Evolutionary conservation across 1,284 basidiomycete species (phyloP), one percentile per base, ranked within the genome.

Genomic region (Chalciporus sp.): DNA sequence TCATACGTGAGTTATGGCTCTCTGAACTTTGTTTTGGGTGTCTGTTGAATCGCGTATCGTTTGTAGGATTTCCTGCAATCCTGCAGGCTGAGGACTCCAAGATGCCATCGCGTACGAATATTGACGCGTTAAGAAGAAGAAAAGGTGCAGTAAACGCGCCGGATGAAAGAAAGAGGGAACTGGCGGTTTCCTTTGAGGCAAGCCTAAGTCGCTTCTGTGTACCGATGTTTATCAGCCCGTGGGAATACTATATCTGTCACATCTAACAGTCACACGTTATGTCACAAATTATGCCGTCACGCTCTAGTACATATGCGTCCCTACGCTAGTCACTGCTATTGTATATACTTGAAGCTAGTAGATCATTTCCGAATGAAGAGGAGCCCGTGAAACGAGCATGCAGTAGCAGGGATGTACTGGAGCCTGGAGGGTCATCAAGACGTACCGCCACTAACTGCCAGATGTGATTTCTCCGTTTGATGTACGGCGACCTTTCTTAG

Each of bases 41-140:
- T 88, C 82, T 41, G 88, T 92, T 11, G 91, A 93, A 67, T 92
- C 88, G 72, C 85, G 86, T 69, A 93, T 85, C n/a, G 91, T 93
- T 65, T 85, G 81, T 42, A 94, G 76, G 66, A 94, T 90, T 79
- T 94, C 90, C 71, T 88, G 83, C 68, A 94, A 78, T 65, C 88
- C 92, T 58, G 79, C 81, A 65, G 83, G 84, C 65, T 90, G 84
- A 60, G 92, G 92, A 58, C 76, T 76, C 92, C 92, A 94, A 66
- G 74, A 72, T 69, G 78, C 68, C 82, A 84, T 83, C 68, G 69
- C 72, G 63, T 59, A 72, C 59, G 54, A 47, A 37, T 31, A 49
- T 40, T 56, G 64, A 72, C 68, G 71, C 68, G 71, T 62, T 63
- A 26, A 49, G 52, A 17, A 42, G 14, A 47, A 47, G 26, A 59